phyloP scores from a whole-genome alignment of 2,329 filamentous ascomycete species.

The Pseudogymnoascus verrucosus region DNA sequence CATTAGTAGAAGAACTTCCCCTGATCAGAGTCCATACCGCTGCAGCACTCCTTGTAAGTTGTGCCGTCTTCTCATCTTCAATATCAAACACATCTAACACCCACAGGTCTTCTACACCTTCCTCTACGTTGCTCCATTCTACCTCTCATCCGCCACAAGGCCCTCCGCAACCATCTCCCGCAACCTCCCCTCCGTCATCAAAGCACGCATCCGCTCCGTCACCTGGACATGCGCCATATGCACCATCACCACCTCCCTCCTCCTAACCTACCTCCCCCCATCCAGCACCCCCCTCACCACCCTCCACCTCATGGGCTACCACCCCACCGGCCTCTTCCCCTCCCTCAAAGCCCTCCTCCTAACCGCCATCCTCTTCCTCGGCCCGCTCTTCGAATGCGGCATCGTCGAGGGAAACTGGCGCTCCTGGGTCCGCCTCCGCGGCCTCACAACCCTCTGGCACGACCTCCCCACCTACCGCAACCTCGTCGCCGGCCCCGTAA shows the following conservation, averaged over 20 bases:
- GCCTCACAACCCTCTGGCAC: slow-evolving; percentile 51
- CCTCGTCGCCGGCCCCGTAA: slow-evolving; percentile 75
- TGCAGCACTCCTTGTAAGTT: slow-evolving; percentile 9
- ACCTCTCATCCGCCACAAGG: slow-evolving; percentile 70
- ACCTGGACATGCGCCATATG: slow-evolving; percentile 65
- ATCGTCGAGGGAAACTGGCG: slow-evolving; percentile 65
- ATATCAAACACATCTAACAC: not conserved
- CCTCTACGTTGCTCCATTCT: slow-evolving; percentile 85
- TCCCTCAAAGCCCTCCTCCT: slow-evolving; percentile 57
- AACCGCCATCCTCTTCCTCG: slow-evolving; percentile 71
- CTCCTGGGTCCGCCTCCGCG: slow-evolving; percentile 50
- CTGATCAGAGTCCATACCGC: not conserved
- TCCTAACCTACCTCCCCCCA: slow-evolving; percentile 59
- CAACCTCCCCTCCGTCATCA: slow-evolving; percentile 84
- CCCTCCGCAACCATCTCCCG: slow-evolving; percentile 72
- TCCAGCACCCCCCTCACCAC: slow-evolving; percentile 44
- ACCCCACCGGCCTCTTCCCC: slow-evolving; percentile 63
- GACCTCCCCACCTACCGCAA: slow-evolving; percentile 84
- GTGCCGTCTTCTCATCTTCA: not conserved
- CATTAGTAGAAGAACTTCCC: not conserved
- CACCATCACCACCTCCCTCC: slow-evolving; percentile 55
- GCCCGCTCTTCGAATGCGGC: slow-evolving; percentile 73
- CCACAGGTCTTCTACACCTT: slow-evolving; percentile 69
- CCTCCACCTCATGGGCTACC: slow-evolving; percentile 69
- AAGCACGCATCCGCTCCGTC: slow-evolving; percentile 74